A percentile compares a stretch with the other conserved stretches of the same genome.
These are phyloP conservation scores for Podaxis sp. DNA, from an alignment of 768 basidiomycete genomes.

Conservation along the genomic window DNA sequence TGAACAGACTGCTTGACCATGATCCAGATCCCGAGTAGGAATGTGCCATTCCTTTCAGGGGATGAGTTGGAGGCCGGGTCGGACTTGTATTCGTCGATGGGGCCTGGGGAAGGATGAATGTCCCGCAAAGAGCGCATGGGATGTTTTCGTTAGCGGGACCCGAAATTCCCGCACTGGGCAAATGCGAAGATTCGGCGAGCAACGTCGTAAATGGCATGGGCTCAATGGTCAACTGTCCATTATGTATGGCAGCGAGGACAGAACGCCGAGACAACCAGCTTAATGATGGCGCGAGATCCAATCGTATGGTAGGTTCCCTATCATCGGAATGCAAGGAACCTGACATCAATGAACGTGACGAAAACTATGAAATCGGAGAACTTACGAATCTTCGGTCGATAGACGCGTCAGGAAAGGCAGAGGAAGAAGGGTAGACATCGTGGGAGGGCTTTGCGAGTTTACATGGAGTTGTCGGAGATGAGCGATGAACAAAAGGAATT, in stretches of 20 bases:
- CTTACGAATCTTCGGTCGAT: conserved; percentile 82
- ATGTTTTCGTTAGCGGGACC: conserved; percentile 51
- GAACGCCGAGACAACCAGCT: conserved; percentile 92
- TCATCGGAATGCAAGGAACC: background rate
- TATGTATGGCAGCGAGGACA: conserved; percentile 82
- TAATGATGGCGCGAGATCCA: conserved; percentile 91
- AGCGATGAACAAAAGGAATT: conserved; percentile 74
- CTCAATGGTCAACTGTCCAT: conserved; percentile 85
- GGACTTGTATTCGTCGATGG: conserved; percentile 30
- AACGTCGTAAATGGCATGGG: conserved; percentile 69
- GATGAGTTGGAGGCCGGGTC: conserved; percentile 31
- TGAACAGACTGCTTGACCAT: conserved; percentile 63
- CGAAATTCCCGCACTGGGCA: conserved; percentile 42
- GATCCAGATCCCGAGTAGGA: conserved; percentile 29
- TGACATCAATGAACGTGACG: conserved; percentile 15
- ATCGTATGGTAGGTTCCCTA: conserved; percentile 89
- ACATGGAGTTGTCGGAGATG: conserved; percentile 76
- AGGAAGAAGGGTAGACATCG: conserved; percentile 70
- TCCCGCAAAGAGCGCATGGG: conserved; percentile 80
- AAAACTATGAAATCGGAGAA: conserved; percentile 23
- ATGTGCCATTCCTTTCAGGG: conserved; percentile 29
- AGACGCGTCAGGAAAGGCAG: conserved; percentile 80
- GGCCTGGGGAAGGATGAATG: conserved; percentile 40
- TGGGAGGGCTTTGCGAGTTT: conserved; percentile 57
- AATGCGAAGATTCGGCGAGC: conserved; percentile 50